Evolutionary conservation across 1,139 yeast genomes (phyloP).

Genomic region (Kurtzmaniella natalensis): DNA sequence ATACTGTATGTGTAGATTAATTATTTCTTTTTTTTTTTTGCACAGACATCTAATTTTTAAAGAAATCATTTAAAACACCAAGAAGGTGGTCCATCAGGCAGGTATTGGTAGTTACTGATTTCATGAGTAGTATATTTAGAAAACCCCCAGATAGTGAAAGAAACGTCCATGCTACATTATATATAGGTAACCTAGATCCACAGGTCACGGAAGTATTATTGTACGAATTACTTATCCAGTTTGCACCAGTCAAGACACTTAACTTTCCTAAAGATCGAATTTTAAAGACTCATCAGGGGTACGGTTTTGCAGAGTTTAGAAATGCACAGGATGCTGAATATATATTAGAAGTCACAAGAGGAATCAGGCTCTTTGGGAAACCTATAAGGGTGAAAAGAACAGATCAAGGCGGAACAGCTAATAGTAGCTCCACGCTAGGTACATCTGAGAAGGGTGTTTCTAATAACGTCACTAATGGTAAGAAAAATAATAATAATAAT

Average conservation of each 20-base stretch:
- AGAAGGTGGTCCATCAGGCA: too few species aligned
- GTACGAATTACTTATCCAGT: constrained; percentile 81
- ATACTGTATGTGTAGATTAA: too few species aligned
- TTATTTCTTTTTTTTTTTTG: too few species aligned
- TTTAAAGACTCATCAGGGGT: constrained; percentile 73
- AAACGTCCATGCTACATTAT: constrained; percentile 65
- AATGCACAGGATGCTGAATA: constrained; percentile 65
- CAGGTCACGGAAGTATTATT: constrained; percentile 63
- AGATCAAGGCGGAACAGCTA: constrained; percentile 15
- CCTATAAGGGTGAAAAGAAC: constrained; percentile 57
- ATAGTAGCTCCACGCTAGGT: constrained; percentile 4
- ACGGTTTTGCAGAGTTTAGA: constrained; percentile 77
- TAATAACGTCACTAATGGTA: too few species aligned
- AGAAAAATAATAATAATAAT: constrained; percentile 8
- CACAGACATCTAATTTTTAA: too few species aligned
- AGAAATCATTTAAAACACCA: too few species aligned
- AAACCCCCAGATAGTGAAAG: constrained; percentile 40
- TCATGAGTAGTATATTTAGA: constrained; percentile 32
- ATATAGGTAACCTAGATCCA: constrained; percentile 80
- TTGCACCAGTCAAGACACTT: constrained; percentile 71
- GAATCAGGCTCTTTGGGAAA: constrained; percentile 62
- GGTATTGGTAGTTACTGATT: too few species aligned
- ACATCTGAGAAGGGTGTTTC: constrained; percentile 5
- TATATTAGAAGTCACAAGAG: constrained; percentile 57
- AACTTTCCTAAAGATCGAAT: constrained; percentile 80